These are phyloP conservation scores for Colletotrichum godetiae DNA, from an alignment of 2,329 filamentous ascomycete genomes.

Conservation along the genomic window DNA sequence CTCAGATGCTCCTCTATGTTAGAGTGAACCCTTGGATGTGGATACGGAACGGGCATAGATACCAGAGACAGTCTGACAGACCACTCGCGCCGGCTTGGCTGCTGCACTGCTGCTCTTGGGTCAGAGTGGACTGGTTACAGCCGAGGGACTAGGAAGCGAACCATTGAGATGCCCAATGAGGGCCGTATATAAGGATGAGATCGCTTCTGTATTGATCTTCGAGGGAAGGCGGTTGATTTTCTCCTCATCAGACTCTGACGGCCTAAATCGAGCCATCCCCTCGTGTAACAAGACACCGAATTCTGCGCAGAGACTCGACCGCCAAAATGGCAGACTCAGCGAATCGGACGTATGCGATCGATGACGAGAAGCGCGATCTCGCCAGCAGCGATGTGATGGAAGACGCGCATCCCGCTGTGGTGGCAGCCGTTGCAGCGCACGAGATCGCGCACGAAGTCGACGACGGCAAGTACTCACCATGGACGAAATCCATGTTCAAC, in stretches of 20 bases:
- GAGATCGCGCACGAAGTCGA: conserved; percentile 35
- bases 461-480: conserved; percentile 33
- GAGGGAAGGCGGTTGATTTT: not conserved
- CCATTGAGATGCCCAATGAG: not conserved
- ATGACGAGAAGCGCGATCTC: conserved; percentile 12
- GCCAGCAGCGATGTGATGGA: conserved; percentile 8
- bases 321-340: conserved; percentile 21
- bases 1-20: not conserved
- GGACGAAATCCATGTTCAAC: conserved; percentile 36
- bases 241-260: not conserved
- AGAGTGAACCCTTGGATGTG: conserved; percentile 3
- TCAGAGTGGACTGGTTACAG: conserved; percentile 6
- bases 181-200: conserved; percentile 19
- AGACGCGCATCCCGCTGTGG: conserved; percentile 7
- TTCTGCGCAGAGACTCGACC: not conserved
- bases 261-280: not conserved
- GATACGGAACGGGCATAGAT: not conserved
- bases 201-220: not conserved
- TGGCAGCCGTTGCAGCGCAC: conserved; percentile 22
- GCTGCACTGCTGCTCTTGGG: not conserved
- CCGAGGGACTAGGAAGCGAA: conserved; percentile 4
- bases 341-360: not conserved
- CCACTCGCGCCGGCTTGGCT: not conserved
- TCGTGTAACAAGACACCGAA: not conserved
- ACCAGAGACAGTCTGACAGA: not conserved